Evolutionary conservation across 2,329 filamentous ascomycete genomes (phyloP), one percentile per base, ranked within the genome.

Genomic region (Aspergillus fumigatiaffinis): DNA sequence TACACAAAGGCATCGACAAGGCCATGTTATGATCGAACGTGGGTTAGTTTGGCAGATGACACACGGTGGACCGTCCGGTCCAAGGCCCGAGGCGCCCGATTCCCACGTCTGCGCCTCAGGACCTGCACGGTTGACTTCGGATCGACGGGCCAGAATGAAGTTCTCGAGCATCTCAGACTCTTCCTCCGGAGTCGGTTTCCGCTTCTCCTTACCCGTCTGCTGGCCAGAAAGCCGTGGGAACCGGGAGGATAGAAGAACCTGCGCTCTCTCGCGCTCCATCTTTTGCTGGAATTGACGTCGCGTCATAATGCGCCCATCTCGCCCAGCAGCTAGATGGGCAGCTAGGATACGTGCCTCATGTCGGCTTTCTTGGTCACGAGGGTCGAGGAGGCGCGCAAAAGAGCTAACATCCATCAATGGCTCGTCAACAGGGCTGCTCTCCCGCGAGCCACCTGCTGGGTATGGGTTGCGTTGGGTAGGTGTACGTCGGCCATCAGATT

Each of bases 11-110:
- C 94, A 99, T 2, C 94, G 89, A 72, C 94, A 99, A 0, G 94
- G 94, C 94, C 94, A 97, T 1, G 96, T 88, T 54, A 99, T 89
- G 59, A 97, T 89, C 7, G 90, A 95, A 20, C 94, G 83, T 3
- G 92, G 87, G n/a, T 84, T 83, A 54, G 86, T 86, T 72, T 97
- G 93, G 71, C 94, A 99, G 4, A 99, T 91, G 0, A 97, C 94
- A 68, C 94, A 99, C 64, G 90, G 89, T 2, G 92, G 91, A 0
- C 91, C 87, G 44, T 82, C 85, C 29, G 87, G 84, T 1, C 89
- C 90, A 69, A 92, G 84, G 0, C 88, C 89, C 4, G 85, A 85
- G 0, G 86, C 88, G n/a, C 89, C 89, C 1, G 82, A 81, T 47
- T 86, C 82, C 89, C 89, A 92, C 4, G 79, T 80, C 10, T 75